Base-by-base conservation (phyloP, 176 grass and related monocot genomes). In the Musa itinerans region DNA sequence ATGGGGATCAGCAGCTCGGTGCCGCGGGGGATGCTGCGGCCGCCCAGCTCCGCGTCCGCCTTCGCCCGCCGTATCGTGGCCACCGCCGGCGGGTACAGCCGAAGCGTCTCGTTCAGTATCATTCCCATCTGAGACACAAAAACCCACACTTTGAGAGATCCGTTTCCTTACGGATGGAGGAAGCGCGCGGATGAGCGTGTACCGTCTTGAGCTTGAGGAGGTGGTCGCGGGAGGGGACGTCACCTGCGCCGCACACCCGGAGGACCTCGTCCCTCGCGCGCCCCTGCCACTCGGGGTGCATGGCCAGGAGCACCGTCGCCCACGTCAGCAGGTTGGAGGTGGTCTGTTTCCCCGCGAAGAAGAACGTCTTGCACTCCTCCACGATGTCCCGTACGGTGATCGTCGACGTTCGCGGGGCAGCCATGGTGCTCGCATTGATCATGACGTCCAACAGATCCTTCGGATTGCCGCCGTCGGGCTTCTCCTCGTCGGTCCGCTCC, bases 331-430 rank as follows among this genome's bases (percentile, higher is more conserved):
- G 89, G 78, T 93, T 97, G 13, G 93, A 96, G 19, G 89, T 92
- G 2, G 93, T 92, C 73, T 88, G 90, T 83, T 97, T 97, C 4
- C 93, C 93, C 29, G 93, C 93, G 77, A 97, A 97, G 85, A 97
- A 96, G 90, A 97, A 93, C 0, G 93, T 97, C 93, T 97, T 97
- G 89, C 93, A 97, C 64, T 97, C 93, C 85, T 99, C 96, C 23
- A 94, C 96, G 34, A 99, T 99, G 72, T 74, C 72, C 24, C 86
- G 84, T 2, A 94, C 84, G 22, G 86, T 89, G 76, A 99, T 92
- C 72, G 82, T 96, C 92, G 21, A 92, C 92, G 25, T 92, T 96
- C 85, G 86, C 4, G 92, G 86, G 21, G 89, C 17, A 51, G 43
- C 9, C 21, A 13, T 64, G 74, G 54, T 74, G 78, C 78, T 66